Percentiles rank a stretch among this genome's conserved stretches.
These are phyloP conservation scores for Cornus kousa DNA, from an alignment of 148 eudicot genomes.

Conservation along the genomic window DNA sequence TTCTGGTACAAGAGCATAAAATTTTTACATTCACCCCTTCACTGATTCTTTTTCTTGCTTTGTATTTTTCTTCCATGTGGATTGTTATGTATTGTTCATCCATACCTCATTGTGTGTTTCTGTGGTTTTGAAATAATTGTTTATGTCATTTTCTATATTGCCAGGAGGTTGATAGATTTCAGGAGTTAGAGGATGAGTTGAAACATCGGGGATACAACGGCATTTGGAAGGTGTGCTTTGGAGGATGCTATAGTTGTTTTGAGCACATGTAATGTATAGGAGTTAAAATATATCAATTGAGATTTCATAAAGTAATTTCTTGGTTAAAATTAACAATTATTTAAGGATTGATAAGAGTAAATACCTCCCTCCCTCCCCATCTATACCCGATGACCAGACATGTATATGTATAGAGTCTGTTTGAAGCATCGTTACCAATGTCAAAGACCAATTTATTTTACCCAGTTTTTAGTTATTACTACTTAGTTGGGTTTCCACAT, in stretches of 20 bases:
- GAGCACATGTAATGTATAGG: neutral
- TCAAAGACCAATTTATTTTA: neutral
- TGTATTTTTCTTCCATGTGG: neutral
- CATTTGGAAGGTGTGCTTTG: conserved; percentile 74
- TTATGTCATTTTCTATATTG: conserved; percentile 13
- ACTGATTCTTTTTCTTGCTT: neutral
- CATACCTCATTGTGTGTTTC: neutral
- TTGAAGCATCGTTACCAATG: neutral
- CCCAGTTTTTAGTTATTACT: neutral
- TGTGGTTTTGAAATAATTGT: neutral
- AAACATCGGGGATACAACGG: conserved; percentile 77
- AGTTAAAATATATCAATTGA: no score
- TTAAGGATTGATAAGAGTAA: no score
- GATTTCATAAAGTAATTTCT: no score
- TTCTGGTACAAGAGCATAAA: neutral
- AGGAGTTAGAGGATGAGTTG: conserved; percentile 69
- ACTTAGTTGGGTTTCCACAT: neutral
- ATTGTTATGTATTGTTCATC: neutral
- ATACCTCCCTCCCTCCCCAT: no score
- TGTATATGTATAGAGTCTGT: no score
- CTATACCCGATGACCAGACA: no score
- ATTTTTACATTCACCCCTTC: neutral
- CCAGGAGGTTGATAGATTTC: conserved; percentile 95
- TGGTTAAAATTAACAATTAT: no score
- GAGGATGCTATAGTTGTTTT: conserved; percentile 7